Evolutionary conservation across 371 early-diverging fungal genomes (phyloP).

Genomic region (Saksenaea vasiformis): DNA sequence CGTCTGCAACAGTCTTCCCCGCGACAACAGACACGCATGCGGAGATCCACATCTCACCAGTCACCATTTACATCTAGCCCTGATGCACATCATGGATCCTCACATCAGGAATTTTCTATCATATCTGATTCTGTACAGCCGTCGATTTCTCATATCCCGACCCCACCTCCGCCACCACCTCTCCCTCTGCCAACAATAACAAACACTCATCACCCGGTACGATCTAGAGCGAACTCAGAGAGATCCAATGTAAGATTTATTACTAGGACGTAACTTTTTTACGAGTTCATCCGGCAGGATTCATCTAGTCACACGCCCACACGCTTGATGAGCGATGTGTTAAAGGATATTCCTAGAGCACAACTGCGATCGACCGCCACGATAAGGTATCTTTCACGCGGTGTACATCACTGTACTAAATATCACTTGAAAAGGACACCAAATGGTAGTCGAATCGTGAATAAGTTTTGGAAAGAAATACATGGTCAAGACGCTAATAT

Average conservation of each 20-base stretch:
- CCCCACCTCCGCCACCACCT: background rate
- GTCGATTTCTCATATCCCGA: background rate
- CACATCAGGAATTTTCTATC: background rate
- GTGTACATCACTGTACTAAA: background rate
- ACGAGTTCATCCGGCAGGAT: background rate
- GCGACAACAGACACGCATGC: background rate
- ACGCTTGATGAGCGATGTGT: slow-evolving; percentile 7
- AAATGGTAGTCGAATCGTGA: slow-evolving; percentile 10
- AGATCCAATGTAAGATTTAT: background rate
- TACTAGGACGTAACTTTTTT: background rate
- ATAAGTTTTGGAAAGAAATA: slow-evolving; percentile 19
- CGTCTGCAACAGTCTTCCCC: background rate
- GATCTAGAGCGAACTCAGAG: background rate
- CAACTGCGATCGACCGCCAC: slow-evolving; percentile 11
- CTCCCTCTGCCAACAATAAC: background rate
- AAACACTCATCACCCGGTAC: background rate
- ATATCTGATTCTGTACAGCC: background rate
- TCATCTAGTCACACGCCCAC: slow-evolving; percentile 6
- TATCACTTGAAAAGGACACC: slow-evolving; percentile 6
- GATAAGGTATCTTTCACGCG: slow-evolving; percentile 1
- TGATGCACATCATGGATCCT: background rate
- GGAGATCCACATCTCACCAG: background rate
- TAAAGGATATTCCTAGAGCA: slow-evolving; percentile 14
- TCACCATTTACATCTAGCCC: background rate
- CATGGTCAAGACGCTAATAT: slow-evolving; percentile 4